phyloP scores from a whole-genome alignment of 1,284 basidiomycete genomes.

The Ustilago sp. region DNA sequence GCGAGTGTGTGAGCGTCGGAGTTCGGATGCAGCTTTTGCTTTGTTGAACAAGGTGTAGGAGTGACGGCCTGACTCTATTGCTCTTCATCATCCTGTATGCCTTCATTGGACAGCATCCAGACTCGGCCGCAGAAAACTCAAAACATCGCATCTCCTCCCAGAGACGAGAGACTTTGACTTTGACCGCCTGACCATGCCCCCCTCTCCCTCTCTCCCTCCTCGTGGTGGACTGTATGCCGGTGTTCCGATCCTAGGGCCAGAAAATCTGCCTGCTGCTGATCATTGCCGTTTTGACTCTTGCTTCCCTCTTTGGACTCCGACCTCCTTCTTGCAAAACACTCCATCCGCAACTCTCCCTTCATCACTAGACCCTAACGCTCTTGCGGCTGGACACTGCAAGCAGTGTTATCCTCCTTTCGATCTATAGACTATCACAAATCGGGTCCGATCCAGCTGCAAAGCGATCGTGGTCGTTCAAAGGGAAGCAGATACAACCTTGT shows the following conservation, averaged over 20 bases:
- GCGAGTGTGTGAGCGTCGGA: conserved; percentile 4
- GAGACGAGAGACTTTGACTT: neutral
- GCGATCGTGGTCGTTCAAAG: neutral
- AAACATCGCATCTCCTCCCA: neutral
- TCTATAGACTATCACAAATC: conserved; percentile 10
- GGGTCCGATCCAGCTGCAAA: conserved; percentile 25
- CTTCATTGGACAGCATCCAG: neutral
- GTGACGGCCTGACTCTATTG: neutral
- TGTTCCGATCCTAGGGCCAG: neutral
- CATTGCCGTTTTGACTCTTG: neutral
- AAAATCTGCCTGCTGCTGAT: neutral
- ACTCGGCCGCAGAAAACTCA: conserved; percentile 1
- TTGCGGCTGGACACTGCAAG: neutral
- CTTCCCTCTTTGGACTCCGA: conserved; percentile 28
- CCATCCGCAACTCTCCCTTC: neutral
- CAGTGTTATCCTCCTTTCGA: neutral
- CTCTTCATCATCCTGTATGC: neutral
- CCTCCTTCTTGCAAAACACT: conserved; percentile 31
- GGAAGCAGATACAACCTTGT: neutral
- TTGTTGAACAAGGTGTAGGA: neutral
- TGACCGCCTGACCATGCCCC: neutral
- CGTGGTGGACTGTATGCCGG: neutral
- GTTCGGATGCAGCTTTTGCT: conserved; percentile 3
- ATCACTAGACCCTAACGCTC: neutral
- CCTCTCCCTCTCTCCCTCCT: neutral